Evolutionary conservation across 352 stramenopile species (phyloP), one percentile per base, ranked within the genome.

Genomic region (Globisporangium barbulae): DNA sequence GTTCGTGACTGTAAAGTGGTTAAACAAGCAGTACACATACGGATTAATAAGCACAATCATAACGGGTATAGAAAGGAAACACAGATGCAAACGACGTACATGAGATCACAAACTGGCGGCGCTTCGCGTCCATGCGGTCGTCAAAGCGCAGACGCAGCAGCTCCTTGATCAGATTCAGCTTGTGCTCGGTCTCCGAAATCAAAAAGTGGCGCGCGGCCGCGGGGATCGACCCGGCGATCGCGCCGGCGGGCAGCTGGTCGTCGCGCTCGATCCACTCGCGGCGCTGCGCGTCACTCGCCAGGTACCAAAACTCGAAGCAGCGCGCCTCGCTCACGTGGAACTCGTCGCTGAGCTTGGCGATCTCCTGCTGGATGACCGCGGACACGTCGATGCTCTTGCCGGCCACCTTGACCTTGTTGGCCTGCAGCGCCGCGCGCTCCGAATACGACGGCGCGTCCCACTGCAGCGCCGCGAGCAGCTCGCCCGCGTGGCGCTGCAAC

Each of bases 261-360:
- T 83, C 73, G 31, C 81, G 82, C 59, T 91, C 83, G 53, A 94
- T 72, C 69, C 78, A 85, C 56, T 88, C 79, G 49, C 86, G 84
- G 58, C 80, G 81, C 49, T 75, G 64, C 39, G 75, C 69, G 45
- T 94, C 82, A 56, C 86, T 94, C 5, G 86, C 86, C 59, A 93
- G 55, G 53, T 91, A 76, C 86, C 86, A 94, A 28, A 89, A 77
- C 66, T 90, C 76, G 30, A 93, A 79, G 70, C 83, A 90, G 30
- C 67, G 72, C 62, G 73, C 72, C 61, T 93, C 83, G 44, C 77
- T 88, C 39, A 76, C 65, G 47, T 72, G 67, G 65, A 90, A 91
- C 67, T 93, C 84, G 66, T 94, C 86, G 41, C 82, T 92, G 55
- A 93, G 78, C 64, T 89, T 85, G 61, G 74, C 69, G 45, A 94